A percentile compares a stretch with the other conserved stretches of the same genome.
Evolutionary conservation across 495 filamentous ascomycete genomes (phyloP).

Genomic region (Penicillium paxilli): DNA sequence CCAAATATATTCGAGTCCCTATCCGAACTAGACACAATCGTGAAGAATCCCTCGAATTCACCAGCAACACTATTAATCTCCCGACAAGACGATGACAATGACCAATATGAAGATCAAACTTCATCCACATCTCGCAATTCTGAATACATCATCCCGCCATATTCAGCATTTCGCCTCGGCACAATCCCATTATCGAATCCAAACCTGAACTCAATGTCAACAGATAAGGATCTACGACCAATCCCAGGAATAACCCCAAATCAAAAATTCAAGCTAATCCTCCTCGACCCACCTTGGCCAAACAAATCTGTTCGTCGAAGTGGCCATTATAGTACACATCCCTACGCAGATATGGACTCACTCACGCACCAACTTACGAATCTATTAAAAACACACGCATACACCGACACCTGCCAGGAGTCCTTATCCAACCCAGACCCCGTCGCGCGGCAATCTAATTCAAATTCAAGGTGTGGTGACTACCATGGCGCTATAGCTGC

Average conservation of each 20-base stretch:
- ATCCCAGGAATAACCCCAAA: slow-evolving; percentile 28
- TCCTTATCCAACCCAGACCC: too few species aligned
- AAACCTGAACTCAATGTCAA: not conserved
- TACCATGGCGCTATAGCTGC: slow-evolving; percentile 42
- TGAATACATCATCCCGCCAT: slow-evolving; percentile 48
- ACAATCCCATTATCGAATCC: slow-evolving; percentile 32
- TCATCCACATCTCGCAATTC: too few species aligned
- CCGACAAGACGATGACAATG: not conserved
- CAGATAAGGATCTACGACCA: slow-evolving; percentile 4
- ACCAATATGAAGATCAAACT: too few species aligned
- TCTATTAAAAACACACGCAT: slow-evolving; percentile 32
- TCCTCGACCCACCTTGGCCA: slow-evolving; percentile 93
- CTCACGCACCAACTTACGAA: slow-evolving; percentile 28
- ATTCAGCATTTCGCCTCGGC: slow-evolving; percentile 52
- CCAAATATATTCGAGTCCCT: slow-evolving; percentile 29
- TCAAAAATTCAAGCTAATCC: slow-evolving; percentile 69
- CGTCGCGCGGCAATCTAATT: too few species aligned
- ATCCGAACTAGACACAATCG: slow-evolving; percentile 29
- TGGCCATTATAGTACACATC: slow-evolving; percentile 60
- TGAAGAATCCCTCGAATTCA: slow-evolving; percentile 37
- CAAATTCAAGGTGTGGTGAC: not conserved
- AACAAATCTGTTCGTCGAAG: slow-evolving; percentile 82
- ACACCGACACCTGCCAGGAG: slow-evolving; percentile 1
- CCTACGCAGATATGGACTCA: slow-evolving; percentile 32
- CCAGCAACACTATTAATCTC: slow-evolving; percentile 8